These are phyloP conservation scores for Garcia nutans DNA, from an alignment of 345 rosid species.

Conservation along the genomic window DNA sequence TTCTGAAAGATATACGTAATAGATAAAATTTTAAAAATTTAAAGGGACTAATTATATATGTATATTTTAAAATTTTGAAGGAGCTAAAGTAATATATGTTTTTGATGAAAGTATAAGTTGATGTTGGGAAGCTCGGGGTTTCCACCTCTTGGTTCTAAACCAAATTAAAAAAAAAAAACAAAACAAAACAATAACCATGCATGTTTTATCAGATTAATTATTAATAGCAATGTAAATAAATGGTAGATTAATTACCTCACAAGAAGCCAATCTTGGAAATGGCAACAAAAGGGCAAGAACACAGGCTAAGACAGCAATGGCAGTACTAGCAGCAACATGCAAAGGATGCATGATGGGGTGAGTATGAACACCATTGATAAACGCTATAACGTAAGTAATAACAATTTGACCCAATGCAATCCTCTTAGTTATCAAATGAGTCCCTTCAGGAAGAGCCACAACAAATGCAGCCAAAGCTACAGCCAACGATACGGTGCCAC, in stretches of 20 bases:
- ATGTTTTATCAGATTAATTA: background rate
- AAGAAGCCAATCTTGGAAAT: slow-evolving; percentile 68
- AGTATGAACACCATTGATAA: slow-evolving; percentile 49
- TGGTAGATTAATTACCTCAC: slow-evolving; percentile 45
- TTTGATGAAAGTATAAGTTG: too few relatives aligned
- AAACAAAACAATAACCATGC: too few relatives aligned
- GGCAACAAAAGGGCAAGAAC: slow-evolving; percentile 69
- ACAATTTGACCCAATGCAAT: slow-evolving; percentile 86
- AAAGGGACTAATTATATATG: too few relatives aligned
- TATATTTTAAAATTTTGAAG: too few relatives aligned
- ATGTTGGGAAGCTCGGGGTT: too few relatives aligned
- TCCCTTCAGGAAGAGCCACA: slow-evolving; percentile 58
- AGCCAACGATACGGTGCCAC: slow-evolving; percentile 50
- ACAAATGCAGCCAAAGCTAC: slow-evolving; percentile 58
- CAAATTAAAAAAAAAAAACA: too few relatives aligned
- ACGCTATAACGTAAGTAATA: slow-evolving; percentile 57
- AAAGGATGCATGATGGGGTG: slow-evolving; percentile 69
- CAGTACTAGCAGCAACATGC: slow-evolving; percentile 74
- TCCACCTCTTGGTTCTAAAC: too few relatives aligned
- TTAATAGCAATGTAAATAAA: background rate
- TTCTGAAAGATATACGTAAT: too few relatives aligned
- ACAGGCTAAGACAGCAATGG: slow-evolving; percentile 70
- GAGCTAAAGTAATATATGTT: too few relatives aligned
- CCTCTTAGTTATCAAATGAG: slow-evolving; percentile 63
- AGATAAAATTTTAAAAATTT: too few relatives aligned